Conservation (phyloP, 225 moss, liverwort and hornwort species). For the Marchantia paleacea region DNA sequence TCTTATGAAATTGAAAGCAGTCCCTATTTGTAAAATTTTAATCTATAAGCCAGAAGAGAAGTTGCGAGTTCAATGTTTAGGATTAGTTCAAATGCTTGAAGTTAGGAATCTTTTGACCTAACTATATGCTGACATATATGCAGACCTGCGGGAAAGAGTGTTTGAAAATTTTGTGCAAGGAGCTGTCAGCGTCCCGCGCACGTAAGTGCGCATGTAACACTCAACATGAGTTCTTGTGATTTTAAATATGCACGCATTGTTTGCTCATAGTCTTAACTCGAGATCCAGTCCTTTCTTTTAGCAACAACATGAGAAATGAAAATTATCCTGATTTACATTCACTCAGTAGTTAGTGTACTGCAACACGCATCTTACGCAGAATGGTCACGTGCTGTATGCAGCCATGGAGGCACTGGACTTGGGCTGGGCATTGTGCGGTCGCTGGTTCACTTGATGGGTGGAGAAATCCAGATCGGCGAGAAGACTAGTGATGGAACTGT, state of each 20-base stretch:
- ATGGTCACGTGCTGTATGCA: constrained; percentile 14
- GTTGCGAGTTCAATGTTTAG: background rate
- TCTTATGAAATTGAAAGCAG: background rate
- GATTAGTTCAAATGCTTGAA: too few relatives aligned
- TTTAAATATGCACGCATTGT: too few relatives aligned
- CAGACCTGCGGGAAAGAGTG: constrained; percentile 69
- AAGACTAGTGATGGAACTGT: constrained; percentile 59
- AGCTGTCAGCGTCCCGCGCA: constrained; percentile 76
- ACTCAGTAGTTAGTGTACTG: background rate
- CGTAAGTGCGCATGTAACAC: constrained; percentile 40
- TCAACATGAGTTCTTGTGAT: background rate
- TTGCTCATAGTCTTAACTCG: background rate
- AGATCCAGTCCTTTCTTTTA: background rate
- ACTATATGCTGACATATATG: constrained; percentile 8
- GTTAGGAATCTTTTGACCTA: background rate
- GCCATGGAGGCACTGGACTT: constrained; percentile 79
- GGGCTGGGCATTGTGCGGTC: constrained; percentile 75
- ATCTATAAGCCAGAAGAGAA: background rate
- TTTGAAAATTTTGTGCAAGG: constrained; percentile 90
- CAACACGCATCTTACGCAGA: background rate
- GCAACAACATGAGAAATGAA: background rate
- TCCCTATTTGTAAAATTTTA: background rate
- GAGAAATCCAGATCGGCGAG: constrained; percentile 63
- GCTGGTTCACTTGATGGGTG: constrained; percentile 73
- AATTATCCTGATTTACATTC: background rate